phyloP scores from a whole-genome alignment of 805 yeast genomes.

The Saccharomycopsis sp. region DNA sequence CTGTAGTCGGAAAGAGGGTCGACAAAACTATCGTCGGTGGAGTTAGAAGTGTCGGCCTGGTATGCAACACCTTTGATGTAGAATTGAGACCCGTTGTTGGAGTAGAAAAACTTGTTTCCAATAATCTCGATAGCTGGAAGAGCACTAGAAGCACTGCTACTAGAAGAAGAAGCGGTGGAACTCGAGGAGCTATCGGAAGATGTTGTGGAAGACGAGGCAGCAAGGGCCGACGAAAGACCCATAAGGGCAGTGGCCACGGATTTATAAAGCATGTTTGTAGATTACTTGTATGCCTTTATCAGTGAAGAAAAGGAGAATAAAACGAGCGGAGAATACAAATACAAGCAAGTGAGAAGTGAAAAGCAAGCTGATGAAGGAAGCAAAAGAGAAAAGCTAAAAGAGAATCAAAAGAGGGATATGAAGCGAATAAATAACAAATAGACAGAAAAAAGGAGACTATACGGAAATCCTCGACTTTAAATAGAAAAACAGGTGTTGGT shows the following conservation, averaged over 20 bases:
- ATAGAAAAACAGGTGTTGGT: neutral
- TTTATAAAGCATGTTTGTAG: too few relatives aligned
- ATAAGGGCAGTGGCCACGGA: neutral
- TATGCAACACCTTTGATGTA: conserved; percentile 75
- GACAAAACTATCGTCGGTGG: conserved; percentile 41
- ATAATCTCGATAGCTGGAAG: conserved; percentile 62
- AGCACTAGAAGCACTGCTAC: conserved; percentile 18
- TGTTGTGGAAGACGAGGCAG: neutral
- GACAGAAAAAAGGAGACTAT: neutral
- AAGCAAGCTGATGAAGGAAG: too few relatives aligned
- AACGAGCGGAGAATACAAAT: too few relatives aligned
- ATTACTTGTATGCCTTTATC: too few relatives aligned
- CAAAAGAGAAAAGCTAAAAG: too few relatives aligned
- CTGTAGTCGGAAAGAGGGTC: conserved; percentile 66
- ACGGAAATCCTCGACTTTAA: neutral
- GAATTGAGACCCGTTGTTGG: conserved; percentile 75
- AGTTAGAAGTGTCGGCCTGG: conserved; percentile 58
- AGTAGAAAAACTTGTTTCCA: conserved; percentile 72
- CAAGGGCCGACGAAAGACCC: neutral
- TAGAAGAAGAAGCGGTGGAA: conserved; percentile 20
- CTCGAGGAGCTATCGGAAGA: neutral
- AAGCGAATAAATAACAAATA: too few relatives aligned
- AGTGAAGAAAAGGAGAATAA: too few relatives aligned
- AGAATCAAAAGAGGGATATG: too few relatives aligned
- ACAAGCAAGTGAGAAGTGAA: too few relatives aligned